Evolutionary conservation across 1,139 yeast species (phyloP), one percentile per base, ranked within the genome.

Genomic region (Meyerozyma athensensis): DNA sequence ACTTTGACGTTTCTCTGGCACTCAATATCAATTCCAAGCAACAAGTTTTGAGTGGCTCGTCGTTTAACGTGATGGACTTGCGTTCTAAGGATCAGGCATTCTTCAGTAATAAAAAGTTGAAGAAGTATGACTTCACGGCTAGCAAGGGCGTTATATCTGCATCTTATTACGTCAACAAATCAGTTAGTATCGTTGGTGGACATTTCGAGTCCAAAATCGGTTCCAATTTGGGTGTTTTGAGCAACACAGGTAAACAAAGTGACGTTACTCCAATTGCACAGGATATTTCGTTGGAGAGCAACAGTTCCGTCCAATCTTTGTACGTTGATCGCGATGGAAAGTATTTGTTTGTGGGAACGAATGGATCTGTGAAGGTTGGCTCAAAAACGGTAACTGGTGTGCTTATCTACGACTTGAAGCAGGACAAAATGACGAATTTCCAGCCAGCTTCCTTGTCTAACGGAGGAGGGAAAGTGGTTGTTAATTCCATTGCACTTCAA

Each of bases 171-270:
- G 63, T 82, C 30, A 81, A 81, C 49, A 61, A 61, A 16, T 53
- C 78, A 0, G 44, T 72, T 4, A 65, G 81, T 36, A 71, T 77
- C 1, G 49, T 82, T 35, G 89, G 84, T 12, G 76, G 77, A 5
- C 47, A 49, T n/a, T 69, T 71, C 46, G 44, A 43, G 9, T 45
- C 62, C 2, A 44, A 47, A 8, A 37, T 47, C 10, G 48, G 46
- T 17, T 36, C 41, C 7, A 61, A 65, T 32, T 43, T 66, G n/a
- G 68, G 69, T 39, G 47, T 81, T 36, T 51, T 66, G 7, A 56
- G 71, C 35, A 43, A 53, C 16, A 38, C 49, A 5, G 49, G 53
- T 10, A 50, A 49, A 7, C 48, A 46, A 5, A 53, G 61, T 6
- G 43, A 47, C 6, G 48, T 66, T 0, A 48, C 52, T 3, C 44